Base-by-base conservation (phyloP, 441 rosid species). In the Macaranga tanarius region DNA sequence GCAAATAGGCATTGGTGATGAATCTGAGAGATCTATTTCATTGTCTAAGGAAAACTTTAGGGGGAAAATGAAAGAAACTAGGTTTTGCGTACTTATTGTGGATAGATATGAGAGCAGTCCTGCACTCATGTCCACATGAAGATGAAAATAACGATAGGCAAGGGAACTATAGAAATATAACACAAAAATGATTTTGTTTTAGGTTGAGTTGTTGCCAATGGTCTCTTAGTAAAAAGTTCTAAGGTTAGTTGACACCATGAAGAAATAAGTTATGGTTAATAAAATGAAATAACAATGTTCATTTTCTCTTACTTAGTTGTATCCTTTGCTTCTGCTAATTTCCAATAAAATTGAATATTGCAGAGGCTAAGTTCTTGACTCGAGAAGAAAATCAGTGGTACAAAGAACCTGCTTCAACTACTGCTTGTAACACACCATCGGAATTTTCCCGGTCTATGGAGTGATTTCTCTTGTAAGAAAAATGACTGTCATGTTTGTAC, bases 331-430 rank as follows among this genome's bases (percentile, higher is more conserved):
- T 65, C 7, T 40, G 17, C 42, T 19, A 34, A 23, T 61, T 15
- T n/a, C 16, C 19, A 16, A 69, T 23, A 10, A 47, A 65, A 47
- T 66, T 70, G n/a, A 74, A 11, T 44, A 51, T 71, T 82, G 85
- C 95, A 92, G 99, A 91, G 76, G 98, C 99, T 13, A 86, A 83
- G 71, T 95, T 92, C 80, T 77, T 95, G 75, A 86, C 86, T 17
- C 93, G 98, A 0, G 90, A 90, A 70, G 82, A 81, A 45, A 84
- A 88, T 75, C 81, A 92, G 64, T 95, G 98, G 99, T 95, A 90
- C 82, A 82, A 55, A 75, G 88, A 95, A 81, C 86, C 91, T n/a
- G 79, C 85, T 77, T 92, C 92, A 22, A 65, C 81, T n/a, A 70
- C 76, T 67, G 83, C 79, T 45, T 63, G 73, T 11, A 71, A 72